Conservation (phyloP, 805 yeast genomes). For the Isabelozyma pseudorhagii region DNA sequence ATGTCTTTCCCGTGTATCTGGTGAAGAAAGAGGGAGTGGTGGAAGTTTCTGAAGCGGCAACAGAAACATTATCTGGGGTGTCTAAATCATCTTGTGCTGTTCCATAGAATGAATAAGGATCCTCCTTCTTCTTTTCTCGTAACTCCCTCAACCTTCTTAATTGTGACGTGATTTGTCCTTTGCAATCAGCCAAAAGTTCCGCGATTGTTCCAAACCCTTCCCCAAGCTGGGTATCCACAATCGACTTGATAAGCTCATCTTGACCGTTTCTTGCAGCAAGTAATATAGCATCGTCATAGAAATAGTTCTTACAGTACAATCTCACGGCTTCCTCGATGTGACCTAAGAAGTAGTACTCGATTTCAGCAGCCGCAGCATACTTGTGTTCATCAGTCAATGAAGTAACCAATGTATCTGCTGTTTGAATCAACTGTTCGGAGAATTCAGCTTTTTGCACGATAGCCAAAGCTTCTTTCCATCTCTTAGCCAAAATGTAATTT, state of each 20-base stretch:
- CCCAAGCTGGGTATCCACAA: slow-evolving; percentile 71
- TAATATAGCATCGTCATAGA: slow-evolving; percentile 73
- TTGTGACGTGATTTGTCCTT: slow-evolving; percentile 80
- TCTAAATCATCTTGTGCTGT: slow-evolving; percentile 56
- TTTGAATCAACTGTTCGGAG: slow-evolving; percentile 36
- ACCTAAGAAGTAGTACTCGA: slow-evolving; percentile 60
- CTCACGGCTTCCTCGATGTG: slow-evolving; percentile 61
- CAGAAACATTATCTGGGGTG: slow-evolving; percentile 88
- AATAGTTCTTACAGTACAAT: slow-evolving; percentile 70
- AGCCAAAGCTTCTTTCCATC: slow-evolving; percentile 83
- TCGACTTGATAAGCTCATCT: slow-evolving; percentile 47
- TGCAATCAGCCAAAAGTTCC: slow-evolving; percentile 91
- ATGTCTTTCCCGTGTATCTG: slow-evolving; percentile 92
- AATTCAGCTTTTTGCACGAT: slow-evolving; percentile 44
- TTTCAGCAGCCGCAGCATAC: slow-evolving; percentile 77
- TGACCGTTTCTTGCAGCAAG: slow-evolving; percentile 47
- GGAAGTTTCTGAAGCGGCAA: slow-evolving; percentile 92
- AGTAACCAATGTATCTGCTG: slow-evolving; percentile 59
- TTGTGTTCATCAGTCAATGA: slow-evolving; percentile 64
- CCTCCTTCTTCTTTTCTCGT: slow-evolving; percentile 75
- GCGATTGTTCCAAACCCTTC: slow-evolving; percentile 88
- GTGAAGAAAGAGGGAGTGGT: slow-evolving; percentile 92
- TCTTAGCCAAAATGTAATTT: slow-evolving; percentile 63
- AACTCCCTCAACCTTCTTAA: slow-evolving; percentile 78
- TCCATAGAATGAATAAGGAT: slow-evolving; percentile 85